phyloP scores from a whole-genome alignment of 306 rosid species.

The Oemleria cerasiformis region DNA sequence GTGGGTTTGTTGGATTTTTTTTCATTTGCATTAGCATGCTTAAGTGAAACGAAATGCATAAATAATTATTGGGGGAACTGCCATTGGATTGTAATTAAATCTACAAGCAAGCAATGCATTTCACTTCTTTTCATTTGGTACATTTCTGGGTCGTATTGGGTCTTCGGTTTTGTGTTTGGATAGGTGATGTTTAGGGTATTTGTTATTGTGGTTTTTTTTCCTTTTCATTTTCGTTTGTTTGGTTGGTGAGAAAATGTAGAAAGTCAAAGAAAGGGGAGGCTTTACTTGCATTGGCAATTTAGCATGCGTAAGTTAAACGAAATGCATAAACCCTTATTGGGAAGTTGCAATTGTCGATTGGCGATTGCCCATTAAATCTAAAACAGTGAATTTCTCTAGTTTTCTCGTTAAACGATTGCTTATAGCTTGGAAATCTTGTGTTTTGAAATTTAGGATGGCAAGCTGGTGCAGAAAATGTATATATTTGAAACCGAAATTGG shows the following conservation, averaged over 20 bases:
- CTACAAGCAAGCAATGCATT: too few relatives aligned
- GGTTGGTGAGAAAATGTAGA: conserved; percentile 1
- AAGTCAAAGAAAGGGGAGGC: neutral
- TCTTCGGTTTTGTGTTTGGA: neutral
- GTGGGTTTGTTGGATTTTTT: neutral
- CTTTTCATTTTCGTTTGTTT: neutral
- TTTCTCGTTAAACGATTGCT: neutral
- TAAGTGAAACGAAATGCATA: too few relatives aligned
- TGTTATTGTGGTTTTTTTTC: conserved; percentile 1
- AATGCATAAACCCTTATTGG: neutral
- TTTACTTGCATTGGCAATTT: neutral
- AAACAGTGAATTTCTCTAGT: neutral
- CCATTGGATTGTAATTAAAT: too few relatives aligned
- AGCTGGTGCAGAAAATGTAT: conserved; percentile 92
- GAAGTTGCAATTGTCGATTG: neutral
- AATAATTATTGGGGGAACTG: too few relatives aligned
- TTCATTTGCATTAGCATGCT: too few relatives aligned
- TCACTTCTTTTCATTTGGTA: conserved; percentile 26
- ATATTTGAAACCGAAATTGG: conserved; percentile 80
- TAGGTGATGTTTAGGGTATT: neutral
- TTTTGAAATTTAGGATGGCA: conserved; percentile 36
- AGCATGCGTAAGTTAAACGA: neutral
- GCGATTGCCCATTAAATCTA: neutral
- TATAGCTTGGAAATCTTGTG: neutral
- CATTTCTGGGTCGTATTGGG: neutral